phyloP scores from a whole-genome alignment of 257 asterid species.

The Solanum infundibuliforme region DNA sequence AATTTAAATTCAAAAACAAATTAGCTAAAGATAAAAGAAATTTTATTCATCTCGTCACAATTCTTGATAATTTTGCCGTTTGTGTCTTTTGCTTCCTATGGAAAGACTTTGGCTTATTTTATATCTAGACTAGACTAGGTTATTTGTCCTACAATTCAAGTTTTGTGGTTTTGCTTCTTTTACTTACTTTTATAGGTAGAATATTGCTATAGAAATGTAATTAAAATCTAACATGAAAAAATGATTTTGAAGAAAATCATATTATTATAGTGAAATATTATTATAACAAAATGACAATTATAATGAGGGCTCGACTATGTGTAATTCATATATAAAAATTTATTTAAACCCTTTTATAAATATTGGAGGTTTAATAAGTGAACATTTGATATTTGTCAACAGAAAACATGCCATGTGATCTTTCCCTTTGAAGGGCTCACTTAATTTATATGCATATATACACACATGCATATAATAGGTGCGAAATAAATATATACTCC shows the following conservation, averaged over 20 bases:
- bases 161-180: not conserved
- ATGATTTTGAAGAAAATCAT: not conserved
- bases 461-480: not conserved
- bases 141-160: not conserved
- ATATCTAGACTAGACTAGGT: not conserved
- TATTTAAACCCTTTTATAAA: not conserved
- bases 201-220: not conserved
- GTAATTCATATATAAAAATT: not conserved
- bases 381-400: not conserved
- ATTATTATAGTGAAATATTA: too few species aligned
- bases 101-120: not conserved
- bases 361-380: not conserved
- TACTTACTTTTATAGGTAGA: not conserved
- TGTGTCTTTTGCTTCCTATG: not conserved
- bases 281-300: not conserved
- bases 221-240: not conserved
- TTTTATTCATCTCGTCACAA: too few species aligned
- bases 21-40: not conserved
- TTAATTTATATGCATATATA: not conserved
- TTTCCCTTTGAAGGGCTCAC: constrained; percentile 14
- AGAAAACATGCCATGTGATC: constrained; percentile 57
- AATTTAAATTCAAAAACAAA: too few species aligned
- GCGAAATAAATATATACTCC: not conserved
- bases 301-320: not conserved
- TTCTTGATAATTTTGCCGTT: too few species aligned